Conservation (phyloP, 1,284 basidiomycete genomes). For the Moesziomyces sp. region DNA sequence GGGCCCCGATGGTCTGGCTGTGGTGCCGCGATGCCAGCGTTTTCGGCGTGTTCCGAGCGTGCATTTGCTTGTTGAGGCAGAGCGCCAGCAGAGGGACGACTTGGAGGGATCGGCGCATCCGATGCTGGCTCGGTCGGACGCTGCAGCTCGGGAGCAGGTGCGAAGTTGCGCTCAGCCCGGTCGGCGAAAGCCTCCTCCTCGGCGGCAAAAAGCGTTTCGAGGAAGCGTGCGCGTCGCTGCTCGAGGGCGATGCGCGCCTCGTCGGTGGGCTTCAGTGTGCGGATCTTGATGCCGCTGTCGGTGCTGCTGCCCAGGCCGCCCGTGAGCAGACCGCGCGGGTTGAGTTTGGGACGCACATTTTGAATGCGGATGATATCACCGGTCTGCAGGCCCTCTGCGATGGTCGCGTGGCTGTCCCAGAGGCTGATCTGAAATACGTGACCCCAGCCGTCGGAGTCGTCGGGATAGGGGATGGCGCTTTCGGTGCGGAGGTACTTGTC, state of each 20-base stretch:
- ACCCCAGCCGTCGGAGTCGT: constrained; percentile 44
- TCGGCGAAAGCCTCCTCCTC: constrained; percentile 36
- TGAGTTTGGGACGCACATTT: constrained; percentile 50
- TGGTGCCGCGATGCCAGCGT: neutral
- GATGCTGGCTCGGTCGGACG: neutral
- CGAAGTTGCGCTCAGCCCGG: constrained; percentile 18
- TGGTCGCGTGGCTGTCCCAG: constrained; percentile 53
- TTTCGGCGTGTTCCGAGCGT: too few species aligned
- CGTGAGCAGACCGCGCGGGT: constrained; percentile 43
- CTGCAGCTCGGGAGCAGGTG: constrained; percentile 7
- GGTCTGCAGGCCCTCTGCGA: constrained; percentile 42
- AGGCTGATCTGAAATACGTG: constrained; percentile 57
- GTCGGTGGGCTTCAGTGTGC: constrained; percentile 33
- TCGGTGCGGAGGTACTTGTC: constrained; percentile 43
- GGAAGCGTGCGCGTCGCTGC: constrained; percentile 21
- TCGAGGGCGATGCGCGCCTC: constrained; percentile 33
- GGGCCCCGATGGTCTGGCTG: neutral
- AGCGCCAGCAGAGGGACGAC: too few species aligned
- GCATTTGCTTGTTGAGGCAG: too few species aligned
- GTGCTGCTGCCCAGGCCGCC: constrained; percentile 50
- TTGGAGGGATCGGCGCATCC: neutral
- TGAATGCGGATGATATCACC: constrained; percentile 57
- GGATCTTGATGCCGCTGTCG: constrained; percentile 50
- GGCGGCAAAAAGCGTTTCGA: constrained; percentile 19
- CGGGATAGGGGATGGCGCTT: constrained; percentile 27